Evolutionary conservation across 192 early-diverging fungal species (phyloP).

Genomic region (Coemansia sp.): DNA sequence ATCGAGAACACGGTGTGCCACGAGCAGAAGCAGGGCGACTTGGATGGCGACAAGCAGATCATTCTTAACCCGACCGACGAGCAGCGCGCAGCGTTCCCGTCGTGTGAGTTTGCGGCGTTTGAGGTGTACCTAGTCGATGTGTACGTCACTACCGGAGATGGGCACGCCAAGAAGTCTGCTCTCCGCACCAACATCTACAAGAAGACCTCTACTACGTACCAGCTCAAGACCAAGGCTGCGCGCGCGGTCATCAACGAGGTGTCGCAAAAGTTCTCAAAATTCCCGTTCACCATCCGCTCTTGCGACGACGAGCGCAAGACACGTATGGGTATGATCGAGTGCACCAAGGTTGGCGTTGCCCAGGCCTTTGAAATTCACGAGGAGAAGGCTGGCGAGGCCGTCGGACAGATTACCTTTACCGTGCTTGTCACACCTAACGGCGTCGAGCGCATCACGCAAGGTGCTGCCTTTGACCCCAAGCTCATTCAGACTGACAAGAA

Average conservation of each 20-base stretch:
- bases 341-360: conserved; percentile 76
- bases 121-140: conserved; percentile 93
- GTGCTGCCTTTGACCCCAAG: conserved; percentile 69
- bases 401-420: conserved; percentile 93
- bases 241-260: conserved; percentile 71
- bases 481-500: conserved; percentile 81
- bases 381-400: conserved; percentile 73
- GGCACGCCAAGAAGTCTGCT: conserved; percentile 68
- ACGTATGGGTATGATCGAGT: conserved; percentile 89
- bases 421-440: conserved; percentile 86
- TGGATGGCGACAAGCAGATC: conserved; percentile 93
- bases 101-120: conserved; percentile 64
- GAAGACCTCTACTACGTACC: conserved; percentile 75
- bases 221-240: conserved; percentile 85
- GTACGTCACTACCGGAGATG: conserved; percentile 83
- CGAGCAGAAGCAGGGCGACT: conserved; percentile 79
- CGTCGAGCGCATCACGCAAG: conserved; percentile 75
- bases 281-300: conserved; percentile 84
- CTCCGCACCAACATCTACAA: conserved; percentile 89
- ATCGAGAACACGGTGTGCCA: conserved; percentile 91
- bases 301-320: conserved; percentile 90
- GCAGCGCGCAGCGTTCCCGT: conserved; percentile 70
- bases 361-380: conserved; percentile 79
- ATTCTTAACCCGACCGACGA: conserved; percentile 81
- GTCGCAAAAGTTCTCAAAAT: conserved; percentile 72